Conservation (phyloP, 2,329 filamentous ascomycete genomes). For the Aureobasidium subglaciale region DNA sequence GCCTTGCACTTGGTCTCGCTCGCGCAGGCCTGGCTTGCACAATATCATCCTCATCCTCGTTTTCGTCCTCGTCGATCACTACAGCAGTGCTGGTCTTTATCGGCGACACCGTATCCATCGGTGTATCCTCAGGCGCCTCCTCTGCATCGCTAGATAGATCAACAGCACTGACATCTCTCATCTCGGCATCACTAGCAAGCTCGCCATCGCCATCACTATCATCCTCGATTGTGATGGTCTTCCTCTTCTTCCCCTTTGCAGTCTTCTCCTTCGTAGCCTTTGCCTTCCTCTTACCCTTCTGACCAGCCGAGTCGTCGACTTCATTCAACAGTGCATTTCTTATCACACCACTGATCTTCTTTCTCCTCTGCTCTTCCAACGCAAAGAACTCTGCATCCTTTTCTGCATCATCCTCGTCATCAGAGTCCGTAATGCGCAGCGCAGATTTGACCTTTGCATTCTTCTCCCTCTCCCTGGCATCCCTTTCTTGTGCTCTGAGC, state of each 20-base stretch:
- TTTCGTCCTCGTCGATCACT: conserved; percentile 27
- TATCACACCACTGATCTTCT: conserved; percentile 46
- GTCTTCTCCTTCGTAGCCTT: conserved; percentile 11
- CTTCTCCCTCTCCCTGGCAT: conserved; percentile 68
- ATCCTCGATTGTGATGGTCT: conserved; percentile 16
- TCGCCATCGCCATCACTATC: background rate
- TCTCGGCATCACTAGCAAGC: background rate
- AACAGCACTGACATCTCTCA: background rate
- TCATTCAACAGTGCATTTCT: conserved; percentile 41
- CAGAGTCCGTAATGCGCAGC: conserved; percentile 71
- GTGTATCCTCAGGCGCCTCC: conserved; percentile 30
- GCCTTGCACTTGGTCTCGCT: conserved; percentile 5
- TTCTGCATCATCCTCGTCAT: conserved; percentile 82
- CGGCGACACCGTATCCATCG: conserved; percentile 15
- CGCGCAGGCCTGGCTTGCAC: background rate
- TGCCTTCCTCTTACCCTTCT: conserved; percentile 21
- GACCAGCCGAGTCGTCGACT: conserved; percentile 27
- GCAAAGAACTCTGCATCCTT: conserved; percentile 69
- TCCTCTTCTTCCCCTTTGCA: conserved; percentile 20
- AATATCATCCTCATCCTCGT: conserved; percentile 35
- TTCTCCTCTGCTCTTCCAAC: conserved; percentile 61
- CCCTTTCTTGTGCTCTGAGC: conserved; percentile 54
- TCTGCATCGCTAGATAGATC: background rate
- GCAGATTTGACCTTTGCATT: conserved; percentile 75
- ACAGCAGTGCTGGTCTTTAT: background rate